Evolutionary conservation across 1,284 basidiomycete species (phyloP).

Genomic region (Cryptococcus sp.): DNA sequence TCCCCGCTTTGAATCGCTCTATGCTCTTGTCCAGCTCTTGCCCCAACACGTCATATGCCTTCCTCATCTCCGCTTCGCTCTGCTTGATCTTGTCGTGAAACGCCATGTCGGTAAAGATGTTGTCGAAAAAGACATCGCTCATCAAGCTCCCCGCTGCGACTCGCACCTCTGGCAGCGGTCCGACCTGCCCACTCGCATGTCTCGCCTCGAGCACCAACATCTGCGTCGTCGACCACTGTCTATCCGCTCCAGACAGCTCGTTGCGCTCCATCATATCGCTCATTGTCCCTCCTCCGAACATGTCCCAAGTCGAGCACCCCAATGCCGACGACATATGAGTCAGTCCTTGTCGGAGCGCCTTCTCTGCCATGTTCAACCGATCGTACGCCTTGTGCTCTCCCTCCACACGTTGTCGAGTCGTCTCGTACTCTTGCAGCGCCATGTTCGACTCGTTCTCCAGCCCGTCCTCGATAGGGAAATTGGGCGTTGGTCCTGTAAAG

Average conservation of each 20-base stretch:
- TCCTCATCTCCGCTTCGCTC: not conserved
- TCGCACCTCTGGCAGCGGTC: not conserved
- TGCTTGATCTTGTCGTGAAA: constrained; percentile 18
- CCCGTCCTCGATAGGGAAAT: constrained; percentile 19
- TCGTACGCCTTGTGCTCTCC: not conserved
- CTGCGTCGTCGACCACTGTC: not conserved
- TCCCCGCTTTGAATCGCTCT: not conserved
- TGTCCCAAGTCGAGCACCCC: not conserved
- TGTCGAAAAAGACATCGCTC: constrained; percentile 25
- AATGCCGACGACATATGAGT: not conserved
- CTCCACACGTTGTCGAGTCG: not conserved
- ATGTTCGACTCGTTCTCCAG: constrained; percentile 8
- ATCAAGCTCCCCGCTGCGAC: constrained; percentile 8
- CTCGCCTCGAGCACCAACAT: not conserved
- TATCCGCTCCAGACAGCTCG: not conserved
- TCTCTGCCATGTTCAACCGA: not conserved
- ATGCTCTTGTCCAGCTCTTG: too few species aligned
- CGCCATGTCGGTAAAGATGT: constrained; percentile 19
- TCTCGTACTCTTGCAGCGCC: not conserved
- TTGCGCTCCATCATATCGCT: not conserved
- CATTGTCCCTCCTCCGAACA: not conserved
- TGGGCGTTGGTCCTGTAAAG: constrained; percentile 17
- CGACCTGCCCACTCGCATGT: not conserved
- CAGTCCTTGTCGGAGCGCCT: not conserved
- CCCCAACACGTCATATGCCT: not conserved